Evolutionary conservation across 1,139 yeast species (phyloP).

Genomic region (Pichia sp.): DNA sequence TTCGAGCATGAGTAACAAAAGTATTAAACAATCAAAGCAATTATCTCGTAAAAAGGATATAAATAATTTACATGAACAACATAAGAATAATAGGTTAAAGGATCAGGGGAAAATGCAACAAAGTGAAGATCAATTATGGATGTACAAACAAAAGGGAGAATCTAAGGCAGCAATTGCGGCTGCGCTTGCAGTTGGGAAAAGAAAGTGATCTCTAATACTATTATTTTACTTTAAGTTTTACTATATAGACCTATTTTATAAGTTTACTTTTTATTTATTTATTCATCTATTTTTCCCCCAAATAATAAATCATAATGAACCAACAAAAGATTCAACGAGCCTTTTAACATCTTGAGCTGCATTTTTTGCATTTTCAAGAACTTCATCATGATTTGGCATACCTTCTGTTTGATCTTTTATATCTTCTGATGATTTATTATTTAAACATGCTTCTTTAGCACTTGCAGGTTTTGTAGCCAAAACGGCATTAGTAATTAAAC

Average conservation of each 20-base stretch:
- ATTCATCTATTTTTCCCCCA: not conserved
- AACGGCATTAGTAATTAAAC: conserved; percentile 80
- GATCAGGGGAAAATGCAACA: not conserved
- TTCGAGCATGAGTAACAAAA: too few species aligned
- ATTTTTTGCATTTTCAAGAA: conserved; percentile 69
- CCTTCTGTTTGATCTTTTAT: conserved; percentile 54
- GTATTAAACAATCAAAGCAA: too few species aligned
- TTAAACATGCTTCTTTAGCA: conserved; percentile 41
- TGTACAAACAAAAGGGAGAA: conserved; percentile 2
- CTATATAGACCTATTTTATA: not conserved
- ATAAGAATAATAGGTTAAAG: not conserved
- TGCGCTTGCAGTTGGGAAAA: conserved; percentile 19
- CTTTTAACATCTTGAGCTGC: conserved; percentile 78
- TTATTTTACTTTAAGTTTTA: not conserved
- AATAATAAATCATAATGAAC: conserved; percentile 22
- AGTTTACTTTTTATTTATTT: conserved; percentile 7
- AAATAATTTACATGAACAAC: too few species aligned
- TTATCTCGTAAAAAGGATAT: too few species aligned
- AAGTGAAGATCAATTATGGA: not conserved
- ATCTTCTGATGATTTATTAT: conserved; percentile 5
- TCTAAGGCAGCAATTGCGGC: conserved; percentile 23
- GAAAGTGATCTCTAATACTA: not conserved
- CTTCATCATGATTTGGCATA: conserved; percentile 87
- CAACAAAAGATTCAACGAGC: conserved; percentile 61
- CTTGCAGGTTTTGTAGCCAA: conserved; percentile 72